A percentile compares a stretch with the other conserved stretches of the same genome.
phyloP scores from a whole-genome alignment of 2,329 filamentous ascomycete genomes.

The Rhynchosporium agropyri region DNA sequence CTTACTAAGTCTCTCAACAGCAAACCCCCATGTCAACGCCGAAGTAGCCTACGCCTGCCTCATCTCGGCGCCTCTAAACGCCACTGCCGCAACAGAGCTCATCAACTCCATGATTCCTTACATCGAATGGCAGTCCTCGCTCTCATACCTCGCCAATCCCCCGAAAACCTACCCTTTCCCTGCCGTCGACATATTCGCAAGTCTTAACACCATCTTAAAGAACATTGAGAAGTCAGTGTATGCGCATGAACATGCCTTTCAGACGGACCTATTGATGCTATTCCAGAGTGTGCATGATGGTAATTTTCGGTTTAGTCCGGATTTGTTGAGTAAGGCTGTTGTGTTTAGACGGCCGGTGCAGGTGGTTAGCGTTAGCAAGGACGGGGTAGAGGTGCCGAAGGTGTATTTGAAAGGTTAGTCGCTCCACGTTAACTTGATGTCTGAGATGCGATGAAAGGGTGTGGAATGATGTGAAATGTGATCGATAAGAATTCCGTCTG shows the following conservation, averaged over 20 bases:
- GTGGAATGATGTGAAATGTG: too few relatives aligned
- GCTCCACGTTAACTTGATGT: background rate
- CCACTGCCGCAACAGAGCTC: slow-evolving; percentile 29
- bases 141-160: slow-evolving; percentile 50
- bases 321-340: slow-evolving; percentile 55
- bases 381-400: slow-evolving; percentile 59
- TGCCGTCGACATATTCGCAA: slow-evolving; percentile 41
- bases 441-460: background rate
- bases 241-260: slow-evolving; percentile 55
- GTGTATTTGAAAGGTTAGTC: slow-evolving; percentile 53
- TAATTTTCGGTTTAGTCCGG: slow-evolving; percentile 60
- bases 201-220: slow-evolving; percentile 44
- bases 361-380: slow-evolving; percentile 61
- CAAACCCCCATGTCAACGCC: slow-evolving; percentile 37
- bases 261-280: slow-evolving; percentile 55
- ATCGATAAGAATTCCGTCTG: too few relatives aligned
- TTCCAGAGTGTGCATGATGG: slow-evolving; percentile 63
- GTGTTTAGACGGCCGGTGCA: slow-evolving; percentile 51
- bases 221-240: slow-evolving; percentile 30
- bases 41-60: slow-evolving; percentile 38
- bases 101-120: slow-evolving; percentile 35
- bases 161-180: slow-evolving; percentile 53
- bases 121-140: slow-evolving; percentile 36
- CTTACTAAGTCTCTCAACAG: slow-evolving; percentile 28
- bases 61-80: slow-evolving; percentile 33